phyloP scores from a whole-genome alignment of 2,329 filamentous ascomycete species.

The Fusarium penzigii region DNA sequence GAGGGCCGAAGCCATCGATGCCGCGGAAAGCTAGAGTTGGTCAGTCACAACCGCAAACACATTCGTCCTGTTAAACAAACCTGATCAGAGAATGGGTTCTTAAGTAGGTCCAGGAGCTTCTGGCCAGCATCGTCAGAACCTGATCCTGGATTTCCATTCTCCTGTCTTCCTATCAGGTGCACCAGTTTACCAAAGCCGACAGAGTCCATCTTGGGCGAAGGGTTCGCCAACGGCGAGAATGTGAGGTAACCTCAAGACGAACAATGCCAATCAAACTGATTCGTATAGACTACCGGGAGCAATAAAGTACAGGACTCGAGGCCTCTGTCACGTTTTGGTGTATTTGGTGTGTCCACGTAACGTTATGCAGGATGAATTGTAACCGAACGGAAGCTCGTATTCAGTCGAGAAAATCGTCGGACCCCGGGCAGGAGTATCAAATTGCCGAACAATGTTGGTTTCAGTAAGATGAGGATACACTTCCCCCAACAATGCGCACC shows the following conservation, averaged over 20 bases:
- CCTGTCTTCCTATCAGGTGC: slow-evolving; percentile 12
- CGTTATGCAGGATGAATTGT: not conserved
- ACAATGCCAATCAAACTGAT: not conserved
- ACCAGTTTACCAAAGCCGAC: not conserved
- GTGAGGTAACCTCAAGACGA: slow-evolving; percentile 11
- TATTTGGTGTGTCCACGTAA: not conserved
- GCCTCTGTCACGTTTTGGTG: not conserved
- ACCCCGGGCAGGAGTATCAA: not conserved
- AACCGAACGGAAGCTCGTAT: not conserved
- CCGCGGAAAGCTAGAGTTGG: slow-evolving; percentile 28
- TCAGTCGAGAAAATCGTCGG: not conserved
- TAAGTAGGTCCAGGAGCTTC: slow-evolving; percentile 50
- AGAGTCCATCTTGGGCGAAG: slow-evolving; percentile 25
- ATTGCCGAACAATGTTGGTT: not conserved
- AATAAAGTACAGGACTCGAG: not conserved
- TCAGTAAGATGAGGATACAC: not conserved
- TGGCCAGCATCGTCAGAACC: slow-evolving; percentile 36
- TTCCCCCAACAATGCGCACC: not conserved
- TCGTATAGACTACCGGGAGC: not conserved
- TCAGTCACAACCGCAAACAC: slow-evolving; percentile 10
- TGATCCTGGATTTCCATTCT: slow-evolving; percentile 1
- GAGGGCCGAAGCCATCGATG: slow-evolving; percentile 75
- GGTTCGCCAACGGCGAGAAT: slow-evolving; percentile 28
- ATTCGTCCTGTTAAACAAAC: slow-evolving; percentile 33
- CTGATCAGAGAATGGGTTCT: slow-evolving; percentile 51